These are phyloP conservation scores for Pseudisothecium myosuroides DNA, from an alignment of 225 moss, liverwort and hornwort species.

Conservation along the genomic window DNA sequence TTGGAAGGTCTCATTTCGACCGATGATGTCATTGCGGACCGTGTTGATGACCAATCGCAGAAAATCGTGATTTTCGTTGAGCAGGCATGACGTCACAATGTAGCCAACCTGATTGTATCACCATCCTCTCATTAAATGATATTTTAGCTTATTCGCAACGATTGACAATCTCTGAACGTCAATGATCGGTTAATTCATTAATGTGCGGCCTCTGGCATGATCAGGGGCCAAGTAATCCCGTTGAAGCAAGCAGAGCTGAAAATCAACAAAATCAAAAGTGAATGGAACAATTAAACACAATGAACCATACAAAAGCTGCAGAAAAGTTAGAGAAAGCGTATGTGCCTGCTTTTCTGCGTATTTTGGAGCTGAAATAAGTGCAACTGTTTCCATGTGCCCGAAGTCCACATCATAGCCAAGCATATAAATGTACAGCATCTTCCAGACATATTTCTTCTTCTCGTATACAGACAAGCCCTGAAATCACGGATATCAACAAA, in stretches of 20 bases:
- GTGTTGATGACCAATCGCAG: slow-evolving; percentile 96
- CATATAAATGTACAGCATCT: slow-evolving; percentile 99
- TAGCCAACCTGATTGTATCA: slow-evolving; percentile 71
- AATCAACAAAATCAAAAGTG: neutral
- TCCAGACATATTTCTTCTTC: slow-evolving; percentile 99
- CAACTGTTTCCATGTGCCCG: slow-evolving; percentile 98
- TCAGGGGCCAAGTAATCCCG: neutral
- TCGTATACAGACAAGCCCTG: slow-evolving; percentile 96
- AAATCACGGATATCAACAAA: slow-evolving; percentile 8
- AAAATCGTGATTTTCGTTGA: slow-evolving; percentile 98
- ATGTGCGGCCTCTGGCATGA: neutral
- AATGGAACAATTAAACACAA: neutral
- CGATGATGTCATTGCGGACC: slow-evolving; percentile 93
- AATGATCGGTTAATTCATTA: neutral
- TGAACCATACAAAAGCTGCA: neutral
- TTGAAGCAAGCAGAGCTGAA: neutral
- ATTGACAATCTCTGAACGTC: neutral
- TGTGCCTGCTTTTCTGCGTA: slow-evolving; percentile 99
- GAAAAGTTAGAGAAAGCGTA: neutral
- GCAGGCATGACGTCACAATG: slow-evolving; percentile 93
- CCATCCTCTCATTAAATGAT: neutral
- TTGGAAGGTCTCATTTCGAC: slow-evolving; percentile 94
- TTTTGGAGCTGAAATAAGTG: slow-evolving; percentile 92
- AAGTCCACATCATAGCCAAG: slow-evolving; percentile 99
- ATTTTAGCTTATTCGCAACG: neutral